A percentile compares a stretch with the other conserved stretches of the same genome.
Evolutionary conservation across 2,329 filamentous ascomycete genomes (phyloP).

Genomic region (Myriosclerotinia scirpicola): DNA sequence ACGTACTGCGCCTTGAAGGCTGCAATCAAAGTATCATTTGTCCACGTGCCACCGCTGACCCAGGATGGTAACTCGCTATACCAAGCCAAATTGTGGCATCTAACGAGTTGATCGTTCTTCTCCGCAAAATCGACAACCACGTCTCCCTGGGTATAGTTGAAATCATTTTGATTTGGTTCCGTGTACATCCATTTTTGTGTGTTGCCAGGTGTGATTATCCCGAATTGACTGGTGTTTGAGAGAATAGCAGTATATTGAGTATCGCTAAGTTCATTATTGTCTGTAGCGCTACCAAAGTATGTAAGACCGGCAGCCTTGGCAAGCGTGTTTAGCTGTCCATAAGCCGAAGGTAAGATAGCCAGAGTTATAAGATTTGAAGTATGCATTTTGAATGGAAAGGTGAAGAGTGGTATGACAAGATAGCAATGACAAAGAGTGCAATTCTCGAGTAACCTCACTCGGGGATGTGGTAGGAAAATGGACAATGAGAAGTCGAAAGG

Average conservation of each 20-base stretch:
- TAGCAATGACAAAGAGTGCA: neutral
- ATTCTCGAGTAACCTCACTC: conserved; percentile 17
- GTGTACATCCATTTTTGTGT: conserved; percentile 63
- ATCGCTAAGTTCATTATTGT: conserved; percentile 51
- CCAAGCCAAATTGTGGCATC: conserved; percentile 61
- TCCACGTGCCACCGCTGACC: conserved; percentile 55
- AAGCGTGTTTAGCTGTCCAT: conserved; percentile 40
- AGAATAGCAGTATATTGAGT: conserved; percentile 56
- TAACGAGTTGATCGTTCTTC: conserved; percentile 52
- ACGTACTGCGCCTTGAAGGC: conserved; percentile 55
- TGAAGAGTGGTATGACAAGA: neutral
- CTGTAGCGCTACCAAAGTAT: conserved; percentile 60
- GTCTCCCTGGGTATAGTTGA: conserved; percentile 60
- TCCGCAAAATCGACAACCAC: conserved; percentile 50
- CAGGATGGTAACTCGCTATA: conserved; percentile 55
- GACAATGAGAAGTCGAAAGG: neutral
- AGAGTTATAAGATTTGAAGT: conserved; percentile 20
- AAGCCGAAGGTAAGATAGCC: conserved; percentile 25
- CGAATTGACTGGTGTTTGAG: conserved; percentile 57
- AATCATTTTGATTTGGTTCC: conserved; percentile 56
- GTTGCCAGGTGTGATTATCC: conserved; percentile 65
- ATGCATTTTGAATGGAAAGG: conserved; percentile 24
- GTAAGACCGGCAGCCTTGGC: conserved; percentile 54
- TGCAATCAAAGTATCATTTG: conserved; percentile 54
- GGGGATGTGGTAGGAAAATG: neutral